Base-by-base conservation (phyloP, 805 yeast species). In the Kazachstania kunashirensis region DNA sequence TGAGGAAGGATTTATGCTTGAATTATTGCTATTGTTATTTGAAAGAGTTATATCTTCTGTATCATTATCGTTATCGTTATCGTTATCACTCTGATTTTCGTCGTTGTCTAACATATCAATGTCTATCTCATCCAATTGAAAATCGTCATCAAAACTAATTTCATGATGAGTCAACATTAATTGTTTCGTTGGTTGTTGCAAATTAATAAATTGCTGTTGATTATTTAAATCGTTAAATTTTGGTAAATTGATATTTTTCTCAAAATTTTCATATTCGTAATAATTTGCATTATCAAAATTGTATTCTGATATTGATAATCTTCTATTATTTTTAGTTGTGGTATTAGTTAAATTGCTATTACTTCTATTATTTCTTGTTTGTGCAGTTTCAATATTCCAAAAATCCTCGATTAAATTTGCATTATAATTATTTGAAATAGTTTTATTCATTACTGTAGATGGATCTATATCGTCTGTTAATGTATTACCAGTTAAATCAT, bases 401-500 rank as follows among this genome's bases (percentile, higher is more conserved):
- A 25, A 12, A 6, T 25, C 28, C 7, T 25, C 28, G 15, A 25
- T 6, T 25, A 13, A 6, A 12, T 25, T 20, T 7, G 6, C 23
- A 10, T 20, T 6, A 20, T 20, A 7, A 20, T 20, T 20, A 20
- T 10, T 20, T n/a, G n/a, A n/a, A 10, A 20, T 20, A 20, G 23
- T 20, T 10, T 20, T 20, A 6, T 20, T 20, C 9, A 20, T 20
- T 10, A 20, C 27, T 25, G 33, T 24, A 12, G 20, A 14, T 13
- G 14, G 29, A 6, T 31, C 37, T 5, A 38, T 33, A 7, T 43
- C 46, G 10, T 47, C 44, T 12, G 44, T 46, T 38, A 55, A 36
- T 4, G 61, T 55, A 31, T 53, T 55, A 24, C 61, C 61, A 3
- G 61, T 55, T 20, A 54, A 40, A 38, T 54, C 53, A 38, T 53